Evolutionary conservation across 1,139 yeast genomes (phyloP), one percentile per base, ranked within the genome.

Genomic region (Lodderomyces orthopsilosis): DNA sequence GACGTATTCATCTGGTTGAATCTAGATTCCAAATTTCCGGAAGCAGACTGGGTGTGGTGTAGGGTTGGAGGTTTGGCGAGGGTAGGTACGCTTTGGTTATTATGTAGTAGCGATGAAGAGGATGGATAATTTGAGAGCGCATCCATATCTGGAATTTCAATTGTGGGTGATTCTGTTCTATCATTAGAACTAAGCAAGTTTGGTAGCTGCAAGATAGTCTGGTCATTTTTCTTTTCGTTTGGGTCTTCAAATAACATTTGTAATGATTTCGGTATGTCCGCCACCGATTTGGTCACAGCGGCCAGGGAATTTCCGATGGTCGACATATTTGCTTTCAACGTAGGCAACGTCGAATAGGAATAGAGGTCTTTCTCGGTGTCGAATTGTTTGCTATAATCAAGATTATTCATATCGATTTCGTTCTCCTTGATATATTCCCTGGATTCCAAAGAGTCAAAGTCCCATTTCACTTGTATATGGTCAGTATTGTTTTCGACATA

Each of bases 391-490:
- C 23, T 37, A 14, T 43, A 38, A 38, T 70, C 73, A 24, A 77
- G 77, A 37, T 73, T 73, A 41, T 69, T 75, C 27, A 77, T 52
- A 48, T 77, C 75, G 41, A 79, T 77, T 42, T 81, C 85, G 58
- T 81, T 82, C 44, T 85, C 89, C 42, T 81, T 65, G 43, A 85
- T 83, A 56, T 84, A 85, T 51, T 85, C 91, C 33, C 80, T 75
- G 40, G 87, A 78, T 55, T 85, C 82, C 46, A 85, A 64, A 1
- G 93, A 84, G 59, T 86, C 94, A 55, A 87, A 87, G 63, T 86
- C 95, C 95, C 95, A 87, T 61, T 84, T 84, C n/a, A 84, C 81
- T 50, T 80, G 88, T n/a, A 78, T 65, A 37, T 68, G 70, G 33
- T 62, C 65, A 28, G 63, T 69, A 38, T 43, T 43, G 24, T 36